Conservation (phyloP, 179 eudicot genomes). For the Carnegiea gigantea region DNA sequence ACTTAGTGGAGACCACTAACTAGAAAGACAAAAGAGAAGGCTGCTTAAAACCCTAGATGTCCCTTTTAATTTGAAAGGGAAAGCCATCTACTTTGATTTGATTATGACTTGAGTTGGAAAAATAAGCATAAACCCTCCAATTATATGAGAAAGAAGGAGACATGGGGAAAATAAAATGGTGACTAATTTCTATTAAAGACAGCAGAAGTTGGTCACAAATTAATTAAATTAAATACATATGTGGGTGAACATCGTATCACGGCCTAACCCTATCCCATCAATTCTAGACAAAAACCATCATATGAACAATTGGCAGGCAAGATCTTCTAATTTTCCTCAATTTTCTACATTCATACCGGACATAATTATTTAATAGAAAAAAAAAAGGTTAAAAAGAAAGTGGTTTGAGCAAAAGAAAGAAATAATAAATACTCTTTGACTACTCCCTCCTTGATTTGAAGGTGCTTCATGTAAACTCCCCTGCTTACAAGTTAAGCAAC, state of each 20-base stretch:
- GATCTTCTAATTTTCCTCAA: slow-evolving; percentile 6
- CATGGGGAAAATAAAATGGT: slow-evolving; percentile 21
- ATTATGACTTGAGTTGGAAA: slow-evolving; percentile 28
- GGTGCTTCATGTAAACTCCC: slow-evolving; percentile 23
- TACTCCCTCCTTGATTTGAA: background rate
- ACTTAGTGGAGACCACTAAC: background rate
- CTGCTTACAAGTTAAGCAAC: slow-evolving; percentile 43
- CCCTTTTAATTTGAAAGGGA: slow-evolving; percentile 12
- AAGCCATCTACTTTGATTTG: background rate
- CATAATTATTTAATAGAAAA: background rate
- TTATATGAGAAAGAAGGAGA: slow-evolving; percentile 22
- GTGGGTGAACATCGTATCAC: slow-evolving; percentile 31
- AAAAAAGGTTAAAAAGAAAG: background rate
- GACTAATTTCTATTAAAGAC: slow-evolving; percentile 28
- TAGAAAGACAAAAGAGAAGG: slow-evolving; percentile 15
- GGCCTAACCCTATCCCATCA: slow-evolving; percentile 36
- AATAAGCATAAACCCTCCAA: slow-evolving; percentile 22
- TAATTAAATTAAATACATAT: background rate
- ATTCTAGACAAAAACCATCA: slow-evolving; percentile 20
- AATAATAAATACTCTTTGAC: slow-evolving; percentile 6
- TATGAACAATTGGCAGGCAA: slow-evolving; percentile 19
- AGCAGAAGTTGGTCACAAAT: slow-evolving; percentile 3
- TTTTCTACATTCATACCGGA: background rate
- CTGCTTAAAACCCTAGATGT: background rate
- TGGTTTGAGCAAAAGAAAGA: background rate